Evolutionary conservation across 805 yeast species (phyloP).

Genomic region (Starmerella sp.): DNA sequence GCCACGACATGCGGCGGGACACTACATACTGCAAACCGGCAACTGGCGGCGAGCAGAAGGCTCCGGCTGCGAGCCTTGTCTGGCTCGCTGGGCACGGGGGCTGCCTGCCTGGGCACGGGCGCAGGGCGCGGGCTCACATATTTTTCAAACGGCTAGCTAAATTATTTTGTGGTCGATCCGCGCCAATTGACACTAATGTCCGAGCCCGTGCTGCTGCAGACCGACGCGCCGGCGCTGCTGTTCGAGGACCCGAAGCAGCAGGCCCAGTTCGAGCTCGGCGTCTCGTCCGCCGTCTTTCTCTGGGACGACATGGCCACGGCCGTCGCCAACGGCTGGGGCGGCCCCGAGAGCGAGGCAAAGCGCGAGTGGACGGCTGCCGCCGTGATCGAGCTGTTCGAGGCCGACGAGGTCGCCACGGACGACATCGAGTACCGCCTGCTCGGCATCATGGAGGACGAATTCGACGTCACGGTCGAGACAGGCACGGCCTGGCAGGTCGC

Average conservation of each 20-base stretch:
- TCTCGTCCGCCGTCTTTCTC: constrained; percentile 74
- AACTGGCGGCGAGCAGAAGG: too few relatives aligned
- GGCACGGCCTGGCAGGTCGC: constrained; percentile 74
- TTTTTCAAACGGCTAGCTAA: background rate
- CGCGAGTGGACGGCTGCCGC: constrained; percentile 90
- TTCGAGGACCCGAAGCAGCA: constrained; percentile 50
- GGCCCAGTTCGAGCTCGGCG: constrained; percentile 84
- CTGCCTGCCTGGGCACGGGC: background rate
- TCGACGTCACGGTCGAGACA: constrained; percentile 78
- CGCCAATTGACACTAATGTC: constrained; percentile 4
- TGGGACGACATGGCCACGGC: constrained; percentile 89
- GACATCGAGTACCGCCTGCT: constrained; percentile 74
- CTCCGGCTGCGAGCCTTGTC: too few relatives aligned
- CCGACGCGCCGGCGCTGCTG: constrained; percentile 17
- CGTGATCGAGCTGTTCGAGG: constrained; percentile 63
- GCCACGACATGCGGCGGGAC: background rate
- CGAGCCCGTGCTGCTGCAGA: constrained; percentile 13
- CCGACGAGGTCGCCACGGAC: constrained; percentile 56
- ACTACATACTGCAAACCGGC: too few relatives aligned
- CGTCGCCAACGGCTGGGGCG: constrained; percentile 92
- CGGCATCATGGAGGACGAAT: constrained; percentile 91
- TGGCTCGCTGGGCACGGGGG: too few relatives aligned
- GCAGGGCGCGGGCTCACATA: background rate
- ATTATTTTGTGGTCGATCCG: background rate
- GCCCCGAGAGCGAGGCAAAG: constrained; percentile 78